Base-by-base conservation (phyloP, 306 rosid species). In the Cucumis cinereus region DNA sequence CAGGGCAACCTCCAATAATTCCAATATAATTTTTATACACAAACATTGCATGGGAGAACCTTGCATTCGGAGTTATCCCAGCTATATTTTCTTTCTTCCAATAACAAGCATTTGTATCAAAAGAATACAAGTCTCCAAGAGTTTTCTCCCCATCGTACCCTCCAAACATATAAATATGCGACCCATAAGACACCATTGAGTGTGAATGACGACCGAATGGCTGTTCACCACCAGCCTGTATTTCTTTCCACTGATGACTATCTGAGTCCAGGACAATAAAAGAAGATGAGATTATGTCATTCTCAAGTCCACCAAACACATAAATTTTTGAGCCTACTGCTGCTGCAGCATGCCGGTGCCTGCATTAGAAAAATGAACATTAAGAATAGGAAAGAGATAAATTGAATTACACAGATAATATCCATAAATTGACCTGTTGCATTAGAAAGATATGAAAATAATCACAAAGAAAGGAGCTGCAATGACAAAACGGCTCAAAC, bases 321-420 rank as follows among this genome's bases (percentile, higher is more conserved):
- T 91, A 94, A 78, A 94, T 90, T 73, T 83, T 70, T 61, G 90
- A 84, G 74, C 95, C 96, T 57, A 84, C 74, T 17, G 76, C 90
- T 43, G 93, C 95, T 26, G 95, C 91, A 85, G 96, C 93, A 81
- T 94, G 97, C 38, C 95, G 94, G 86, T 94, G 99, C 90, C 99
- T 90, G 84, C 75, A 60, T 76, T 79, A 80, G 75, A 84, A 52
- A 74, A 11, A 73, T 63, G 75, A 20, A 76, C 38, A 76, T 75
- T 36, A 49, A 72, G 77, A 75, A 59, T 23, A 61, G 15, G 30
- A 14, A 24, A 19, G 6, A 5, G 50, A 49, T 50, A 54, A 62
- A 54, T 35, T 35, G 3, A 49, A 13, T 63, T 20, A 78, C 80
- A 60, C 77, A 36, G 10, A 13, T 14, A 69, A 40, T 30, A 41